Percentiles rank a stretch among this genome's conserved stretches.
These are phyloP conservation scores for Botrytis squamosa DNA, from an alignment of 2,329 filamentous ascomycete species.

Conservation along the genomic window DNA sequence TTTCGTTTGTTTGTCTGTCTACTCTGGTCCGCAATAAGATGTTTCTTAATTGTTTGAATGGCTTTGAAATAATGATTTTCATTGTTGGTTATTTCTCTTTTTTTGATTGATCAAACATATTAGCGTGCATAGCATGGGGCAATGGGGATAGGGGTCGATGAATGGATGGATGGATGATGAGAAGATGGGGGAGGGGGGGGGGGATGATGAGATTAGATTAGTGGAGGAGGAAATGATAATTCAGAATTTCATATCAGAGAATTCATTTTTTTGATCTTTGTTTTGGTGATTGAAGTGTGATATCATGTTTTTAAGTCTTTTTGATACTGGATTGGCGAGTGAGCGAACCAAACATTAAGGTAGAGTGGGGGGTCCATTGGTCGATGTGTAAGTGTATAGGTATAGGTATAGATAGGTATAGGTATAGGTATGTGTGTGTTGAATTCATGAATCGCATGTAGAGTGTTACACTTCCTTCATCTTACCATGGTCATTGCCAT, in stretches of 20 bases:
- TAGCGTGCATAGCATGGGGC: constrained; percentile 1
- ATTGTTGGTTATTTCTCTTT: background rate
- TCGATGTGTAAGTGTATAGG: too few relatives aligned
- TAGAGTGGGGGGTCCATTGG: too few relatives aligned
- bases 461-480: too few relatives aligned
- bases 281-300: background rate
- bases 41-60: background rate
- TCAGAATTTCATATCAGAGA: background rate
- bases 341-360: background rate
- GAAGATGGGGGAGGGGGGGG: background rate
- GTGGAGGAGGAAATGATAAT: background rate
- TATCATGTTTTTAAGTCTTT: background rate
- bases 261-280: background rate
- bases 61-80: background rate
- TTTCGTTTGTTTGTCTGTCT: background rate
- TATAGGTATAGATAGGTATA: too few relatives aligned
- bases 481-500: too few relatives aligned
- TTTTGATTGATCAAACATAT: background rate
- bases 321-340: too few relatives aligned
- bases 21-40: background rate
- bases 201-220: background rate
- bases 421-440: too few relatives aligned
- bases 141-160: background rate
- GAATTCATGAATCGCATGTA: too few relatives aligned
- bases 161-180: background rate